Conservation (phyloP, 1,284 basidiomycete species). For the Meira nashicola region DNA sequence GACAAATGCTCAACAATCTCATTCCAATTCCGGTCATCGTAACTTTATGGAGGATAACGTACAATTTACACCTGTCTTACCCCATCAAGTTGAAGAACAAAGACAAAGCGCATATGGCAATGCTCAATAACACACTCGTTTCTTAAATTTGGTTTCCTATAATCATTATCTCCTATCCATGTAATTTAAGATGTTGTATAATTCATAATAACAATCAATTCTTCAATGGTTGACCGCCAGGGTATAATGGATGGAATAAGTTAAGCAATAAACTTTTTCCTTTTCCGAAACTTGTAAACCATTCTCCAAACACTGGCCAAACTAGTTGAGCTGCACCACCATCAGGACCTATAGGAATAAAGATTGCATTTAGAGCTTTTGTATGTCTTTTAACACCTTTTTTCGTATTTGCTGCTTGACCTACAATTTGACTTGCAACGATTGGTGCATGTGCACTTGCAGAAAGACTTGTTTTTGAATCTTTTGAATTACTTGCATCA, state of each 20-base stretch:
- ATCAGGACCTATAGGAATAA: conserved; percentile 24
- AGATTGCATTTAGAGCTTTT: background rate
- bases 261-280: conserved; percentile 25
- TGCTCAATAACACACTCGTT: no score
- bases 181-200: no score
- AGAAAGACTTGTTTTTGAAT: conserved; percentile 25
- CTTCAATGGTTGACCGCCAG: background rate
- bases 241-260: conserved; percentile 20
- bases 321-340: conserved; percentile 19
- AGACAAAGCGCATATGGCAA: no score
- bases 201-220: no score
- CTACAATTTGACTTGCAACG: conserved; percentile 12
- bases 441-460: conserved; percentile 21
- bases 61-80: no score
- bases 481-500: conserved; percentile 34
- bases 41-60: no score
- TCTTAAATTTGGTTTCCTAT: no score
- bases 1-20: no score
- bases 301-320: conserved; percentile 16
- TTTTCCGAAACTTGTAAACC: conserved; percentile 22
- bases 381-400: background rate
- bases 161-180: no score
- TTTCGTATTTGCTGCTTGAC: background rate
- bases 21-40: no score
- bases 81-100: no score